Percentiles rank a stretch among this genome's conserved stretches.
phyloP scores from a whole-genome alignment of 73 alveolate species.

The Symbiodinium natans region DNA sequence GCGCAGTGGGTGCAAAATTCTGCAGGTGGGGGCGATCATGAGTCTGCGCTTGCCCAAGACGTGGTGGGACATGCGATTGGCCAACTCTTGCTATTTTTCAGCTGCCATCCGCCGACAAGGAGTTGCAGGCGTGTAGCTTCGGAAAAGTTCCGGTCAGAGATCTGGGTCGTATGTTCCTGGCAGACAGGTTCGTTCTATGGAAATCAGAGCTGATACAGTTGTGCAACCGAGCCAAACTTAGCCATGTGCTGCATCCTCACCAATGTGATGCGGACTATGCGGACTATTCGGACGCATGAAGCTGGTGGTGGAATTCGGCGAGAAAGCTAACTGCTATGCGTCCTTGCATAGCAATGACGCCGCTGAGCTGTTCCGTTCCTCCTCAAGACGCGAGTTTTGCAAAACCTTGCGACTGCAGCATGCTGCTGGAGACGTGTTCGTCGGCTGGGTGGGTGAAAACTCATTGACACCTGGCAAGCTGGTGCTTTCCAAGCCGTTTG shows the following conservation, averaged over 20 bases:
- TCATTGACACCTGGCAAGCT: slow-evolving; percentile 19
- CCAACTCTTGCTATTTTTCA: too few species aligned
- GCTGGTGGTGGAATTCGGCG: slow-evolving; percentile 44
- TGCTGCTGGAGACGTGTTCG: slow-evolving; percentile 10
- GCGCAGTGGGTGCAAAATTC: too few species aligned
- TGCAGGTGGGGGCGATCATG: too few species aligned
- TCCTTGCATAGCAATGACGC: slow-evolving; percentile 58
- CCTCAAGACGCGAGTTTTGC: slow-evolving; percentile 45
- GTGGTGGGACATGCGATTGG: too few species aligned
- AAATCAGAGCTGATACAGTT: too few species aligned
- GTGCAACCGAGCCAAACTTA: too few species aligned
- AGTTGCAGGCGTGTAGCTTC: too few species aligned
- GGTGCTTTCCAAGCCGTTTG: slow-evolving; percentile 60
- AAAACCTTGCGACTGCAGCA: slow-evolving; percentile 50
- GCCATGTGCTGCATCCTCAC: not conserved
- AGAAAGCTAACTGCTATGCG: slow-evolving; percentile 65
- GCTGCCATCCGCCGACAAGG: too few species aligned
- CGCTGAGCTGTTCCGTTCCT: slow-evolving; percentile 24
- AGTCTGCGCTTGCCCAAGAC: too few species aligned
- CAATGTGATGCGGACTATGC: not conserved
- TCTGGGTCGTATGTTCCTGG: too few species aligned
- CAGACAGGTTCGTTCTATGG: too few species aligned
- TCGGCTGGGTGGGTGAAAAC: slow-evolving; percentile 83
- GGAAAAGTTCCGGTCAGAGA: too few species aligned
- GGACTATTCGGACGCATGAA: slow-evolving; percentile 21